A percentile compares a stretch with the other conserved stretches of the same genome.
These are phyloP conservation scores for Trichomonas tenax DNA, from an alignment of 208 protist genomes.

Conservation along the genomic window DNA sequence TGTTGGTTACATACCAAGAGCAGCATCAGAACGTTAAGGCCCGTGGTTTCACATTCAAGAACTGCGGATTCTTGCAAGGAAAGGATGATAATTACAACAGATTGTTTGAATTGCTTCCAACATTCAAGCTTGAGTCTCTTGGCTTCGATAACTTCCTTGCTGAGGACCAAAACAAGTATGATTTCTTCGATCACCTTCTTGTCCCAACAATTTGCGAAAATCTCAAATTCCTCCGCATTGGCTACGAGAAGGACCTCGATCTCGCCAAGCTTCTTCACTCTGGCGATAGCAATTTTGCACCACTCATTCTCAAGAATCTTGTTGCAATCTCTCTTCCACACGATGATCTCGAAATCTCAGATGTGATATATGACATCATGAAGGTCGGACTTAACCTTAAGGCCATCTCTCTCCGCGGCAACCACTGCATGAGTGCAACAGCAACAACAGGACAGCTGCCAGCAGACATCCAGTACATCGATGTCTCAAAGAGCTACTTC, in stretches of 20 bases:
- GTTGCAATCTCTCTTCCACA: neutral
- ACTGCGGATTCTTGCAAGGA: neutral
- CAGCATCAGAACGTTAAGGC: neutral
- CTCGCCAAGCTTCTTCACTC: neutral
- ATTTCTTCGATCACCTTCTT: neutral
- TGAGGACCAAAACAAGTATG: neutral
- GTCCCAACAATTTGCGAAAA: neutral
- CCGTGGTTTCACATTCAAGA: neutral
- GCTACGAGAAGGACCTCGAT: neutral
- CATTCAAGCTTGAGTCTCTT: neutral
- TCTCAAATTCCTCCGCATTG: neutral
- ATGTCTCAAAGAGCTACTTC: neutral
- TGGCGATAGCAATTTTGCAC: too few relatives aligned
- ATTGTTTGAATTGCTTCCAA: neutral
- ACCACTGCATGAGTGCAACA: neutral
- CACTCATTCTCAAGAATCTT: neutral
- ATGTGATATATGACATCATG: neutral
- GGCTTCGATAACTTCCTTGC: neutral
- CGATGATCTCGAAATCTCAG: neutral
- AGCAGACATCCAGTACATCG: neutral
- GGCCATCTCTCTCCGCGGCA: neutral
- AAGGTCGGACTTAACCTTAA: neutral
- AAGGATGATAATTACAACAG: neutral
- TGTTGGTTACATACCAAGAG: neutral
- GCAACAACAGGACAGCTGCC: neutral